Conservation (phyloP, 257 asterid species). For the Echium plantagineum region DNA sequence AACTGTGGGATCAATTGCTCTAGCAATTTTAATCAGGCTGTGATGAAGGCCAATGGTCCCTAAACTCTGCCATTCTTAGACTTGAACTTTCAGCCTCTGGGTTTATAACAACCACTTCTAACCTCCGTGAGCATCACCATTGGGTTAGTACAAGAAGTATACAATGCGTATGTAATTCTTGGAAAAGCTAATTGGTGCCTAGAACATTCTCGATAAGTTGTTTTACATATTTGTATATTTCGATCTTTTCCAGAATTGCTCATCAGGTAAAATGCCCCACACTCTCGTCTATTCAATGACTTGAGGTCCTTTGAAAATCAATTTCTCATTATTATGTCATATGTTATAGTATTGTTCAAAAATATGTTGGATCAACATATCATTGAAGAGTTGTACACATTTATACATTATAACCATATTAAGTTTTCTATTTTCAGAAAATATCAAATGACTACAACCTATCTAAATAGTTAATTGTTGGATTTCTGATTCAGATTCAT, state of each 20-base stretch:
- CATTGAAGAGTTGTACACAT: neutral
- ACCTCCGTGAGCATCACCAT: too few species aligned
- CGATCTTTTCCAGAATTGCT: neutral
- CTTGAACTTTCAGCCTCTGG: too few species aligned
- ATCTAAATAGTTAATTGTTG: neutral
- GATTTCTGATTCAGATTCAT: conserved; percentile 39
- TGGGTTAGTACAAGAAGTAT: too few species aligned
- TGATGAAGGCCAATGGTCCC: too few species aligned
- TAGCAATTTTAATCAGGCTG: too few species aligned
- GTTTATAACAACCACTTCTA: too few species aligned
- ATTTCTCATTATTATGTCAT: neutral
- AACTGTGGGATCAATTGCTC: too few species aligned
- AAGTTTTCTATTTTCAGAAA: neutral
- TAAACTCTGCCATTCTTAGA: too few species aligned
- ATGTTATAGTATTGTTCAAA: neutral
- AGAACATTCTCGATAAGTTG: neutral
- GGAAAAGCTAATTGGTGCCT: neutral
- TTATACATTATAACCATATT: too few species aligned
- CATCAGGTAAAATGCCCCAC: too few species aligned
- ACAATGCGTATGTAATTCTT: too few species aligned
- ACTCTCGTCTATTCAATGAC: neutral
- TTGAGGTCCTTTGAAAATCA: neutral
- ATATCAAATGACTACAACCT: neutral
- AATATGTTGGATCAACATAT: neutral
- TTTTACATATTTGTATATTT: neutral